These are phyloP conservation scores for Geranomyces michiganensis DNA, from an alignment of 192 early-diverging fungal genomes.

Conservation along the genomic window DNA sequence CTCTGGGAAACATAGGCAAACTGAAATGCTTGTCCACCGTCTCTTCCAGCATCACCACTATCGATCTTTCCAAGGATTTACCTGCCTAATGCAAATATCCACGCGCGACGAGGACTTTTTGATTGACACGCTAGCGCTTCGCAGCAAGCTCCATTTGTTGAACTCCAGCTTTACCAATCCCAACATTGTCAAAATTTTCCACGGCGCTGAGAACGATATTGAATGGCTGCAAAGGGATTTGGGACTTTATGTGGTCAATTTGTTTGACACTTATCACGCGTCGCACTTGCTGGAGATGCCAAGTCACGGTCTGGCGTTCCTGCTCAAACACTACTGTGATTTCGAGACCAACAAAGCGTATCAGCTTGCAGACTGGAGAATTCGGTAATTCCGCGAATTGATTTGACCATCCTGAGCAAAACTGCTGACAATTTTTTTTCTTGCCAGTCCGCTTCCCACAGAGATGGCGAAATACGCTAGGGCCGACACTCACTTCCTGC, in stretches of 20 bases:
- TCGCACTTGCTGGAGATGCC: constrained; percentile 81
- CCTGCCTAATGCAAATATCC: constrained; percentile 91
- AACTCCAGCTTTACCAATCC: constrained; percentile 90
- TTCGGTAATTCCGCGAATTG: constrained; percentile 69
- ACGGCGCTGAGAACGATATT: constrained; percentile 96
- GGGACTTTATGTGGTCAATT: constrained; percentile 91
- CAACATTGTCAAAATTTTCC: constrained; percentile 83
- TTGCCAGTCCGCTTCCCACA: constrained; percentile 76
- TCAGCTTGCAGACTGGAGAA: constrained; percentile 97
- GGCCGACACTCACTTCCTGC: constrained; percentile 92
- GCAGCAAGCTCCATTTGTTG: constrained; percentile 70
- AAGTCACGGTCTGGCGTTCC: constrained; percentile 77
- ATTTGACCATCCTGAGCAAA: neutral
- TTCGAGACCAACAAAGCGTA: constrained; percentile 89
- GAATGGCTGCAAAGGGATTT: constrained; percentile 98
- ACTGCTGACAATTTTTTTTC: constrained; percentile 4
- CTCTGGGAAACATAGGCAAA: neutral
- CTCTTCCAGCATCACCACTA: constrained; percentile 70
- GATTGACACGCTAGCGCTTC: constrained; percentile 84
- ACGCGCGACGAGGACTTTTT: constrained; percentile 87
- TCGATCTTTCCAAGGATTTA: constrained; percentile 93
- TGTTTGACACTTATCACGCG: constrained; percentile 97
- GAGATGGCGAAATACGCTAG: constrained; percentile 95
- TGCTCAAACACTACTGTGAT: constrained; percentile 78
- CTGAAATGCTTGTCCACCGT: neutral